phyloP scores from a whole-genome alignment of 2,329 filamentous ascomycete species.

The Penicillium corylophilum region DNA sequence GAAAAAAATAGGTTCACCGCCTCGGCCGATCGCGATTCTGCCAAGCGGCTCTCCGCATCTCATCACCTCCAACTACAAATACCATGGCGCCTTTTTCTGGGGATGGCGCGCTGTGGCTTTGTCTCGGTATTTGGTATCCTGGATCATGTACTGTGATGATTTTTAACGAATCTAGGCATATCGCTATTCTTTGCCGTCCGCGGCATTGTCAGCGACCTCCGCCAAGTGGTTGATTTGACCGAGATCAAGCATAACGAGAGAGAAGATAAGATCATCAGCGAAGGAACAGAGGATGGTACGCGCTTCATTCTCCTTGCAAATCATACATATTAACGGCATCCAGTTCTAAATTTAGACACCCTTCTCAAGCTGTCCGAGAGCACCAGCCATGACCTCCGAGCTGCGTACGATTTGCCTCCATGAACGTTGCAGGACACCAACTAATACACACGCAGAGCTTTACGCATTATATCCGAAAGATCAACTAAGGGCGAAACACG shows the following conservation, averaged over 20 bases:
- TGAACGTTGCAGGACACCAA: constrained; percentile 53
- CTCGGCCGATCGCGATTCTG: constrained; percentile 29
- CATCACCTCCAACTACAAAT: constrained; percentile 6
- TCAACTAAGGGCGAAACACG: constrained; percentile 42
- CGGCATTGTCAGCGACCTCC: constrained; percentile 55
- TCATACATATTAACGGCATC: constrained; percentile 16
- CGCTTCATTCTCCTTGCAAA: neutral
- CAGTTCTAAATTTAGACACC: constrained; percentile 62
- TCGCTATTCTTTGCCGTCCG: constrained; percentile 53
- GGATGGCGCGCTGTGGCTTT: constrained; percentile 41
- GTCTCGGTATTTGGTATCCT: constrained; percentile 31
- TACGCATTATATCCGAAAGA: constrained; percentile 49
- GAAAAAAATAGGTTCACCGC: constrained; percentile 38
- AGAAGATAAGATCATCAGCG: constrained; percentile 70
- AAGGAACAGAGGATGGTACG: constrained; percentile 69
- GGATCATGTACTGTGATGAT: accelerated
- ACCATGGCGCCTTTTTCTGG: constrained; percentile 37
- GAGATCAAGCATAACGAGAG: constrained; percentile 64
- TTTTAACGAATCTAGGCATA: constrained; percentile 29
- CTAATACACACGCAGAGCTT: constrained; percentile 40
- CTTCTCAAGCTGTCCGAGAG: constrained; percentile 67
- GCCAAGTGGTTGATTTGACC: constrained; percentile 44
- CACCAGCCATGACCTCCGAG: constrained; percentile 70
- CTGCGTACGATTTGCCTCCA: constrained; percentile 58
- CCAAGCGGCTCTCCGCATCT: constrained; percentile 25